A percentile compares a stretch with the other conserved stretches of the same genome.
Conservation (phyloP, 1,284 basidiomycete genomes). For the Ceratobasidium sp. region DNA sequence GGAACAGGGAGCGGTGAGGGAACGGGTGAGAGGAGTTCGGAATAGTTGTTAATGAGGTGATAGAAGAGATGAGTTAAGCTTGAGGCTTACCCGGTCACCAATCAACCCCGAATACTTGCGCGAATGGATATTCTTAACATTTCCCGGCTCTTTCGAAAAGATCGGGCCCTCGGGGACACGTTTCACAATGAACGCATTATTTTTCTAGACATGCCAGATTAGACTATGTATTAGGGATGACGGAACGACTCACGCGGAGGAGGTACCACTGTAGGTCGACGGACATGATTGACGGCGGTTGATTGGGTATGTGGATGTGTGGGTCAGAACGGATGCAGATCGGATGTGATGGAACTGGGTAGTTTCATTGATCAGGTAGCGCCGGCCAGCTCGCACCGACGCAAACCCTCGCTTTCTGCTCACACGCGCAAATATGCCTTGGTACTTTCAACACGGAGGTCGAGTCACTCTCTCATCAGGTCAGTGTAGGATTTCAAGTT, state of each 20-base stretch:
- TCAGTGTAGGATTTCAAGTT: too few species aligned
- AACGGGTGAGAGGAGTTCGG: too few species aligned
- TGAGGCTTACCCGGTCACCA: conserved; percentile 76
- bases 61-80: not conserved
- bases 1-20: not conserved
- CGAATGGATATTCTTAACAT: conserved; percentile 88
- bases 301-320: conserved; percentile 21
- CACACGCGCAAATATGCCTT: too few species aligned
- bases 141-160: conserved; percentile 90
- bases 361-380: too few species aligned
- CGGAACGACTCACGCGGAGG: conserved; percentile 74
- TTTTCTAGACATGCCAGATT: conserved; percentile 65
- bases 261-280: conserved; percentile 92
- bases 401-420: too few species aligned
- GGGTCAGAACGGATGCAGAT: conserved; percentile 40
- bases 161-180: conserved; percentile 75
- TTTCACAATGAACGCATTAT: conserved; percentile 89
- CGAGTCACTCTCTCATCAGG: too few species aligned
- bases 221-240: not conserved
- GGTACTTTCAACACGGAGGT: too few species aligned
- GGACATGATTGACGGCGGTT: conserved; percentile 58
- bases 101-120: conserved; percentile 90
- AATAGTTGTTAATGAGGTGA: too few species aligned
- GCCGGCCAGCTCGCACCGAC: too few species aligned
- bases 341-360: too few species aligned